Evolutionary conservation across 2,329 filamentous ascomycete species (phyloP), one percentile per base, ranked within the genome.

Genomic region (Purpureocillium lavendulum): DNA sequence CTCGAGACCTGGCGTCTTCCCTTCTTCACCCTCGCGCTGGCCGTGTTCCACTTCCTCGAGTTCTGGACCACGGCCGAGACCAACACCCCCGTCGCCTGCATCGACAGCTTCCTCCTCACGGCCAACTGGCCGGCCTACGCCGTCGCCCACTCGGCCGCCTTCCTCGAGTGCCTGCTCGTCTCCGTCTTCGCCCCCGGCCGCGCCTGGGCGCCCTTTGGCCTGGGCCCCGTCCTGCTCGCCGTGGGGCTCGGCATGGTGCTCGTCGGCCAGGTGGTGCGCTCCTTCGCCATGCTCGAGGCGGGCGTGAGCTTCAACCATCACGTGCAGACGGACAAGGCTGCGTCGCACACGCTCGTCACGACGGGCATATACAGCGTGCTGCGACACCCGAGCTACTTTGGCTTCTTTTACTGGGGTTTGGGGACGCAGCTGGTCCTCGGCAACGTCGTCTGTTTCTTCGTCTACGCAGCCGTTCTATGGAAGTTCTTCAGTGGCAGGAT

Each of bases 401-500:
- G 90, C 4, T 98, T 96, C 67, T 98, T 95, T 63, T 97, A 88
- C 80, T 98, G 90, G 90, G 87, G 86, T 0, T 56, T 97, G n/a
- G 92, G 92, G 5, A 95, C 89, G 11, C 92, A 98, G 69, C 56
- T 97, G 33, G 78, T 94, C 40, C 70, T 96, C 47, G 90, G 90
- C 14, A 98, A 98, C 62, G 64, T 75, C 8, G 48, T 94, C 2
- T 94, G 87, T 58, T 78, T 94, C 41, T 49, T 81, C 7, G 84
- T 64, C 2, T 97, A 94, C 66, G 64, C 77, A 0, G 59, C 73
- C 7, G 83, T 94, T 13, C 61, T 98, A 49, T 96, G 87, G 87
- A 71, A 67, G 44, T 98, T 98, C 60, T 98, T 98, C 58, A 72
- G 69, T 13, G 65, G 59, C 11, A 70, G 92, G 44, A 89, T 97